phyloP scores from a whole-genome alignment of 345 rosid genomes.

The Corymbia maculata region DNA sequence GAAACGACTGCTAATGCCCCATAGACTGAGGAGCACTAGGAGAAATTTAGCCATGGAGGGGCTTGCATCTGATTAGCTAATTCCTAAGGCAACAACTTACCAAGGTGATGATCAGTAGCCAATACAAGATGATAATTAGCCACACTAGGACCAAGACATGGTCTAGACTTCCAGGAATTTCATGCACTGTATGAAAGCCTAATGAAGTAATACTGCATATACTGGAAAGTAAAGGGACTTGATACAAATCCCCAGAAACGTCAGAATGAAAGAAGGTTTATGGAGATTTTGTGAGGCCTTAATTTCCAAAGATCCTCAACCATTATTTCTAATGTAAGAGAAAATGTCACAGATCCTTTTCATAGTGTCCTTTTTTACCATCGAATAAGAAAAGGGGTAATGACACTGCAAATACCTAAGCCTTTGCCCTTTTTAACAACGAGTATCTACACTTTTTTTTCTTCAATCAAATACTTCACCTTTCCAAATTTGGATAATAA shows the following conservation, averaged over 20 bases:
- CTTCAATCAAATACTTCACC: neutral
- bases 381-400: neutral
- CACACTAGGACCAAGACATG: neutral
- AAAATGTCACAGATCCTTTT: neutral
- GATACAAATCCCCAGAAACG: neutral
- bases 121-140: neutral
- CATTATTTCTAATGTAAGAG: neutral
- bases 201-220: neutral
- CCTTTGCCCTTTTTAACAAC: neutral
- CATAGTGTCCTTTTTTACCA: neutral
- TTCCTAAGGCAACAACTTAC: neutral
- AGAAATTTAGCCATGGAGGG: neutral
- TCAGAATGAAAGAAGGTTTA: neutral
- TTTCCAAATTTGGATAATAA: neutral
- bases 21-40: neutral
- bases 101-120: neutral
- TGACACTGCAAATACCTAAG: neutral
- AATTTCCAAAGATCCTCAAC: neutral
- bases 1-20: neutral
- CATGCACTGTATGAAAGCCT: neutral
- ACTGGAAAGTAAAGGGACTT: neutral
- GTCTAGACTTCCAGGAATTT: neutral
- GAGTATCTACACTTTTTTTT: neutral
- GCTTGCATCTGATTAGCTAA: neutral
- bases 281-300: neutral